Evolutionary conservation across 2,329 filamentous ascomycete genomes (phyloP), one percentile per base, ranked within the genome.

Genomic region (Fusarium sp.): DNA sequence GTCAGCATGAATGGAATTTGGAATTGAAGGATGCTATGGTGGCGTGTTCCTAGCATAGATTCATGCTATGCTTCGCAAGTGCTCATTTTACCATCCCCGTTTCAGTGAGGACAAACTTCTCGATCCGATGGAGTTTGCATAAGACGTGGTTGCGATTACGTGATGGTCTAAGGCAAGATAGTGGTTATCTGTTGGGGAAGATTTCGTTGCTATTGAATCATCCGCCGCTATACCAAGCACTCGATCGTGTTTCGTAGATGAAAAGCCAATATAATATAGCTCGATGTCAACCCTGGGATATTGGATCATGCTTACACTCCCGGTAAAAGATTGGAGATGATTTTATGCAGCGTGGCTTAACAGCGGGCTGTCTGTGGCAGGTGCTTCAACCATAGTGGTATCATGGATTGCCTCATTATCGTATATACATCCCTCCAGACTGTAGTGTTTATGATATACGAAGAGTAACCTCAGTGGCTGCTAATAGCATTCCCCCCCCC

Each of bases 41-140:
- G 51, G 50, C 40, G 25, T 51, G 50, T 62, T 27, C 51, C 51
- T 42, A 51, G 14, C 31, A 56, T 46, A 27, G 29, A 56, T 25
- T 45, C 9, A 18, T 18, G 11, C 27, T 58, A 20, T 58, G 13
- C 18, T 37, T 31, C 35, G 18, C 29, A 45, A 45, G 37, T 33
- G 43, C 57, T 56, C 47, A 40, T 51, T 18, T 35, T 11, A 33
- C 45, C 18, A 18, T 13, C 35, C 23, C 8, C 23, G 31, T n/a
- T 25, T 10, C 37, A 49, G 9, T 20, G 29, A 49, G 31, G 13
- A 33, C 14, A 17, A 17, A 15, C 31, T 33, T 33, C 14, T 33
- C 31, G 14, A 17, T 33, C 31, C 6, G 31, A 33, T 4, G 11
- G 14, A 6, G 31, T 33, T 33, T 33, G 31, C 11, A 11, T 31